phyloP scores from a whole-genome alignment of 306 rosid genomes.

The Delonix regia region DNA sequence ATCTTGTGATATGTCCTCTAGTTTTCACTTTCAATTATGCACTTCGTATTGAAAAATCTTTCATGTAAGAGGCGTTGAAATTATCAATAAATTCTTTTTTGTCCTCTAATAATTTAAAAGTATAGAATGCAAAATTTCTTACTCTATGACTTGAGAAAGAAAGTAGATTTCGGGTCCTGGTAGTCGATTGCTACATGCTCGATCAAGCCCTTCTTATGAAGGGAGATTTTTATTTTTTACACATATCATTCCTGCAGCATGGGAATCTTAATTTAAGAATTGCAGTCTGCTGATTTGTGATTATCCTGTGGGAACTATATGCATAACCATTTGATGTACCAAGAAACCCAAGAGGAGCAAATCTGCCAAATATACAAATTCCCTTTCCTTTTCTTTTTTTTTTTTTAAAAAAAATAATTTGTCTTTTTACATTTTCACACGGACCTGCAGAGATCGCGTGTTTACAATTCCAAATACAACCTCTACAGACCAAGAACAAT shows the following conservation, averaged over 20 bases:
- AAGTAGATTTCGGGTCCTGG: too few relatives aligned
- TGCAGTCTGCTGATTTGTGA: neutral
- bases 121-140: neutral
- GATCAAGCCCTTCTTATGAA: too few relatives aligned
- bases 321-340: neutral
- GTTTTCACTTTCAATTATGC: neutral
- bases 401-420: neutral
- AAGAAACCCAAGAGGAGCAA: neutral
- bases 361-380: conserved; percentile 11
- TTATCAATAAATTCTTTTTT: neutral
- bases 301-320: neutral
- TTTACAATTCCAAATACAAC: conserved; percentile 73
- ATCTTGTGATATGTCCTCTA: neutral
- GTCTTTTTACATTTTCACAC: conserved; percentile 48
- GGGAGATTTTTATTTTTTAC: too few relatives aligned
- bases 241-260: too few relatives aligned
- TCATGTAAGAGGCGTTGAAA: neutral
- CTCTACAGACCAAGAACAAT: conserved; percentile 62
- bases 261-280: neutral
- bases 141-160: too few relatives aligned
- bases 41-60: neutral
- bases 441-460: conserved; percentile 73
- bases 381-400: conserved; percentile 14
- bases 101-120: neutral
- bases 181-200: too few relatives aligned